These are phyloP conservation scores for Barbarea vulgaris DNA, from an alignment of 345 rosid genomes.

Conservation along the genomic window DNA sequence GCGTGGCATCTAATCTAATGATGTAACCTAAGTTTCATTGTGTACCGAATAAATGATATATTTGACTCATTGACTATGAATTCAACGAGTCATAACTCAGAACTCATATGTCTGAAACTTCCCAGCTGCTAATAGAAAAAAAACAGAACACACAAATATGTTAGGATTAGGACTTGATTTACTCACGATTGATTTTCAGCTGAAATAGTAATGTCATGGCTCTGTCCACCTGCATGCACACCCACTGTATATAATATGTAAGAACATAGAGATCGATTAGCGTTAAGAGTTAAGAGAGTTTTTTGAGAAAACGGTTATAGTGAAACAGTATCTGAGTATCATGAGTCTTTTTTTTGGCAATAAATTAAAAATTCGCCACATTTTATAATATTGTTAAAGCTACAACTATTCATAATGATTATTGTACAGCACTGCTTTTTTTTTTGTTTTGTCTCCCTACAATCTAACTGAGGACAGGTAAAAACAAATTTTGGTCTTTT, in stretches of 20 bases:
- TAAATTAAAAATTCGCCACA: no score
- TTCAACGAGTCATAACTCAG: background rate
- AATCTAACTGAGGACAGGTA: background rate
- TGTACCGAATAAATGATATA: constrained; percentile 25
- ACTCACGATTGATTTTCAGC: background rate
- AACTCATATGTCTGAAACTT: no score
- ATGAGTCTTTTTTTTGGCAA: background rate
- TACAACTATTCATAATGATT: background rate
- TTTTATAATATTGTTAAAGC: background rate
- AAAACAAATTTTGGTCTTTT: no score
- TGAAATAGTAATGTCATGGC: background rate
- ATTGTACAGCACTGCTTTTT: background rate
- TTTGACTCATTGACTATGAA: constrained; percentile 28
- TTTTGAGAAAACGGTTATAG: no score
- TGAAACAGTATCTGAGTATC: no score
- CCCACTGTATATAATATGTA: no score
- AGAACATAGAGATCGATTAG: no score
- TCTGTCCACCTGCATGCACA: background rate
- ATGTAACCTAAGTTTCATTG: constrained; percentile 24
- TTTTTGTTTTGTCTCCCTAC: constrained; percentile 1
- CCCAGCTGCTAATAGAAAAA: background rate
- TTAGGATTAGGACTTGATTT: background rate
- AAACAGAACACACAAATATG: background rate
- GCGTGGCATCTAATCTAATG: constrained; percentile 12
- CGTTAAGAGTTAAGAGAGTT: no score